phyloP scores from a whole-genome alignment of 371 early-diverging fungal species.

The Circinella umbellata region DNA sequence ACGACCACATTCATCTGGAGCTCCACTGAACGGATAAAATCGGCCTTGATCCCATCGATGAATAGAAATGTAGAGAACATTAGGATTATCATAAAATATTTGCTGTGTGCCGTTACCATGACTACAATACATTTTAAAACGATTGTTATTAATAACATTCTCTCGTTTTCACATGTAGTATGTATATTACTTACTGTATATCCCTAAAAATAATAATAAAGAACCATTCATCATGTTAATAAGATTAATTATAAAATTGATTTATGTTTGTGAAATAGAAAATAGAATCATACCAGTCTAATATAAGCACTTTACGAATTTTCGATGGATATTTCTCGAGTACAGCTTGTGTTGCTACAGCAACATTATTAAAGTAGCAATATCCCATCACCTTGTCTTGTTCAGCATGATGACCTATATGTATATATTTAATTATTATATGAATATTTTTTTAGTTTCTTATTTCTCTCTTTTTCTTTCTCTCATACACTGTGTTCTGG shows the following conservation, averaged over 20 bases:
- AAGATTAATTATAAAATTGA: background rate
- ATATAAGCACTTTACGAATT: conserved; percentile 57
- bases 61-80: conserved; percentile 69
- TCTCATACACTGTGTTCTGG: background rate
- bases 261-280: background rate
- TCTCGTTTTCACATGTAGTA: background rate
- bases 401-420: conserved; percentile 65
- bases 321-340: conserved; percentile 50
- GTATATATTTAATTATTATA: background rate
- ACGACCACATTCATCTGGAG: conserved; percentile 59
- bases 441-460: background rate
- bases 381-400: conserved; percentile 68
- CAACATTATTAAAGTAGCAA: conserved; percentile 72
- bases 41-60: conserved; percentile 68
- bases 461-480: conserved; percentile 8
- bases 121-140: conserved; percentile 21
- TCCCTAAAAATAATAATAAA: conserved; percentile 47
- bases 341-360: conserved; percentile 61
- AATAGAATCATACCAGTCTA: conserved; percentile 53
- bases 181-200: conserved; percentile 54
- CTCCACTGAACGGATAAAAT: conserved; percentile 65
- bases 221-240: background rate
- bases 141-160: background rate
- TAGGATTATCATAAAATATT: conserved; percentile 66
- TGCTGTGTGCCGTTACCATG: conserved; percentile 71